Evolutionary conservation across 1,284 basidiomycete genomes (phyloP).

Genomic region (Cryptococcus amylolentus): DNA sequence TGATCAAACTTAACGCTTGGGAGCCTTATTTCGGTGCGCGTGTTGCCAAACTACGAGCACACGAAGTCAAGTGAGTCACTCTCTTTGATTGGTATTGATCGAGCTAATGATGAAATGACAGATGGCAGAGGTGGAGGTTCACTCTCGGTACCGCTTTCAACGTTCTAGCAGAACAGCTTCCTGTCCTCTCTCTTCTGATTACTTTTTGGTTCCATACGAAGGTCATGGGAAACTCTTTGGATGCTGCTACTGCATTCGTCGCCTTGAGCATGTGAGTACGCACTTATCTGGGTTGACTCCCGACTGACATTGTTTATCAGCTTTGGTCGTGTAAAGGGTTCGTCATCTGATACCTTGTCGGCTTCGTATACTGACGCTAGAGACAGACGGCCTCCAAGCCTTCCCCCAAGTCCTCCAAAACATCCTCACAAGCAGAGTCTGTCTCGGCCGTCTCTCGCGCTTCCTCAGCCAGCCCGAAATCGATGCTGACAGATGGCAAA

Average conservation of each 20-base stretch:
- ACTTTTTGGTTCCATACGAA: constrained; percentile 47
- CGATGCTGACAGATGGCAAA: constrained; percentile 13
- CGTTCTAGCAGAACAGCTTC: constrained; percentile 40
- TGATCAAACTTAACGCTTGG: constrained; percentile 50
- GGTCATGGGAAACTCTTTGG: constrained; percentile 31
- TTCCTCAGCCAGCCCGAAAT: constrained; percentile 43
- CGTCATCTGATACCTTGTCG: neutral
- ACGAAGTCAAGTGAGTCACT: constrained; percentile 33
- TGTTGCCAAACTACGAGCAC: constrained; percentile 30
- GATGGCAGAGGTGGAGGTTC: constrained; percentile 48
- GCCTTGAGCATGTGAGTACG: constrained; percentile 34
- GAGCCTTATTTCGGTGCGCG: constrained; percentile 36
- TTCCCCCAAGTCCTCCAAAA: constrained; percentile 34
- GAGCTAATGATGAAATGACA: constrained; percentile 2
- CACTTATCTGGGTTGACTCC: neutral
- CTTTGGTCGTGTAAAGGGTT: constrained; percentile 34
- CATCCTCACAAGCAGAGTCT: constrained; percentile 34
- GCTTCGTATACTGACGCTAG: neutral
- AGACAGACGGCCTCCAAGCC: constrained; percentile 23
- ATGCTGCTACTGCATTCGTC: constrained; percentile 46
- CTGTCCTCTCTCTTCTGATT: constrained; percentile 32
- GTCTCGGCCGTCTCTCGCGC: constrained; percentile 33
- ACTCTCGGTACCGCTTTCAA: constrained; percentile 49
- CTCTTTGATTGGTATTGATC: too few species aligned
- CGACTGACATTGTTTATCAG: constrained; percentile 4